Evolutionary conservation across 768 basidiomycete species (phyloP).

Genomic region (Xerocomellus chrysenteron): DNA sequence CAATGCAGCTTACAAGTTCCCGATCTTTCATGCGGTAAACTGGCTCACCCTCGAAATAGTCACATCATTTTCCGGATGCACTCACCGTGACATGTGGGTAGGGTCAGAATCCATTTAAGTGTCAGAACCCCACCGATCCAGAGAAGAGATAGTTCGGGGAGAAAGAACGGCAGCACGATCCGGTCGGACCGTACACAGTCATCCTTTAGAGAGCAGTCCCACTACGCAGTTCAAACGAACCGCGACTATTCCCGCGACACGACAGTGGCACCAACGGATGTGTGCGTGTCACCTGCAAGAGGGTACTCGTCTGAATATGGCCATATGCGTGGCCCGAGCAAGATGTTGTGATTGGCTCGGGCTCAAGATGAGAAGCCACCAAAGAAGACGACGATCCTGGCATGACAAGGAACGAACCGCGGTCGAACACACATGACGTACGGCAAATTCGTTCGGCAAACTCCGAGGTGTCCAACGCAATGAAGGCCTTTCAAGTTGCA

Average conservation of each 20-base stretch:
- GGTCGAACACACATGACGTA: slow-evolving; percentile 10
- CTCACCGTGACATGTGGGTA: slow-evolving; percentile 1
- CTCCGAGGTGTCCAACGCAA: neutral
- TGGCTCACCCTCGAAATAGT: slow-evolving; percentile 15
- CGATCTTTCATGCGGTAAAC: neutral
- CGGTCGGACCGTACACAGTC: neutral
- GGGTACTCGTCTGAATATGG: neutral
- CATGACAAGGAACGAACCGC: slow-evolving; percentile 15
- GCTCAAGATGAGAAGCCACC: slow-evolving; percentile 5
- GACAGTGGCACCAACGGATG: neutral
- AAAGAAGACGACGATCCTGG: slow-evolving; percentile 26
- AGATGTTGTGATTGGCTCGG: slow-evolving; percentile 10
- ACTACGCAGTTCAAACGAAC: neutral
- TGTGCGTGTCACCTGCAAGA: neutral
- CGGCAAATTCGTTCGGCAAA: slow-evolving; percentile 11
- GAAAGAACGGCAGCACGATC: slow-evolving; percentile 7
- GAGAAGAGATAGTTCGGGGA: slow-evolving; percentile 7
- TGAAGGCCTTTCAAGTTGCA: neutral
- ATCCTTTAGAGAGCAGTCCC: neutral
- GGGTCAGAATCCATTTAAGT: slow-evolving; percentile 13
- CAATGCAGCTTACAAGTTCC: slow-evolving; percentile 1
- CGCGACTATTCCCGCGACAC: neutral
- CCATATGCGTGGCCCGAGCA: neutral
- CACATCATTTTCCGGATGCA: slow-evolving; percentile 12
- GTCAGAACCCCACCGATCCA: slow-evolving; percentile 16